Conservation (phyloP, 257 asterid species). For the Lantana camara region DNA sequence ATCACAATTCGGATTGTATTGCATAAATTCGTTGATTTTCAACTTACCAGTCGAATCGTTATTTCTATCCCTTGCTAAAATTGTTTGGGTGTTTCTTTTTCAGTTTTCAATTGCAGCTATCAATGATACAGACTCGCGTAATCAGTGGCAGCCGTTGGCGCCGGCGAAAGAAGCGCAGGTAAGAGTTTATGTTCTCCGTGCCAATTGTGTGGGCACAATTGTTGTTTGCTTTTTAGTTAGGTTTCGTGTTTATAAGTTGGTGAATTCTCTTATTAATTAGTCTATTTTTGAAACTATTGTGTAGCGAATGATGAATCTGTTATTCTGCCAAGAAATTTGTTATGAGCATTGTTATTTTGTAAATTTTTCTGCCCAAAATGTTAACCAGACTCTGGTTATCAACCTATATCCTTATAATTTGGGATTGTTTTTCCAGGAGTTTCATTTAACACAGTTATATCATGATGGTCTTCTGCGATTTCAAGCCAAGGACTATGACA, state of each 20-base stretch:
- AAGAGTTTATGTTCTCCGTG: conserved; percentile 23
- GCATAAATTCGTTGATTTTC: conserved; percentile 1
- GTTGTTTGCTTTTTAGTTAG: conserved; percentile 1
- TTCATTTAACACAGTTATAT: conserved; percentile 84
- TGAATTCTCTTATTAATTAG: not conserved
- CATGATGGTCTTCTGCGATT: conserved; percentile 86
- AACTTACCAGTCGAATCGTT: conserved; percentile 1
- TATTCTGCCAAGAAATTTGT: conserved; percentile 5
- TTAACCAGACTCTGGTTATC: not conserved
- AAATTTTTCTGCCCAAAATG: not conserved
- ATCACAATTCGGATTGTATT: conserved; percentile 2
- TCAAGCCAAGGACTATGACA: conserved; percentile 82
- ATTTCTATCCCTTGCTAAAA: not conserved
- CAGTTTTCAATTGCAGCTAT: conserved; percentile 96
- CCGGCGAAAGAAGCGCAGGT: conserved; percentile 99
- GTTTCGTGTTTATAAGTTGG: conserved; percentile 7
- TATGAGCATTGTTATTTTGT: not conserved
- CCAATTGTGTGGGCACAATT: conserved; percentile 20
- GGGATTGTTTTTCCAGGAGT: conserved; percentile 59
- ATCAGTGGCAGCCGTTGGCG: conserved; percentile 87
- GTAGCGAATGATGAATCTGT: not conserved
- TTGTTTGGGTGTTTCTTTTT: conserved; percentile 31
- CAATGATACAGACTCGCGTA: conserved; percentile 75
- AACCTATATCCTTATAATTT: not conserved
- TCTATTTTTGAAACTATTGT: not conserved